phyloP scores from a whole-genome alignment of 1,284 basidiomycete species.

The Leccinum subrobustum region DNA sequence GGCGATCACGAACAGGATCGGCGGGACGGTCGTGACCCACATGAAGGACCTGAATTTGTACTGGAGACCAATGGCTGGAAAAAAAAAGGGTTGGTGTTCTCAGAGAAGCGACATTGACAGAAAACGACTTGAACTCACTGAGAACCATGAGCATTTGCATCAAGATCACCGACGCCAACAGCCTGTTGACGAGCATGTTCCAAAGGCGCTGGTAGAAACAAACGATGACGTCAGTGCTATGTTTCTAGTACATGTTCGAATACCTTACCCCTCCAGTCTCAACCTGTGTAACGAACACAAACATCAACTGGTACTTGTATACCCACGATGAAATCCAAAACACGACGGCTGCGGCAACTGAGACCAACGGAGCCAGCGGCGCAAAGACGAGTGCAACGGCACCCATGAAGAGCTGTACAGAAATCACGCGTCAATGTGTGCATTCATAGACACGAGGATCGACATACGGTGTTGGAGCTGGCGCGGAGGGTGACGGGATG shows the following conservation, averaged over 20 bases:
- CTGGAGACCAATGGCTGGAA: conserved; percentile 80
- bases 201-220: conserved; percentile 67
- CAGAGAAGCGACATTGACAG: neutral
- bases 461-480: conserved; percentile 63
- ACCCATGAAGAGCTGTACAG: conserved; percentile 74
- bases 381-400: conserved; percentile 89
- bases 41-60: conserved; percentile 69
- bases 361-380: conserved; percentile 87
- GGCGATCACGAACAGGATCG: conserved; percentile 67
- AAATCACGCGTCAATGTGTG: conserved; percentile 15
- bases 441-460: conserved; percentile 14
- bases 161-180: conserved; percentile 71
- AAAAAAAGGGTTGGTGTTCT: conserved; percentile 1
- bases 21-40: conserved; percentile 75
- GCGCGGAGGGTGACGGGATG: neutral
- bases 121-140: conserved; percentile 53
- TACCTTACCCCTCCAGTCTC: conserved; percentile 83
- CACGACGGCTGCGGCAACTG: conserved; percentile 71
- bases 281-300: conserved; percentile 83
- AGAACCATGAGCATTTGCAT: conserved; percentile 87
- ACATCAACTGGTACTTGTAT: conserved; percentile 94
- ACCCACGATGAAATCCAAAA: conserved; percentile 84
- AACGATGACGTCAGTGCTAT: neutral
- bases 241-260: neutral
- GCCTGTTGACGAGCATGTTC: conserved; percentile 88